Percentiles rank a stretch among this genome's conserved stretches.
These are phyloP conservation scores for Xylaria curta DNA, from an alignment of 495 filamentous ascomycete genomes.

Conservation along the genomic window DNA sequence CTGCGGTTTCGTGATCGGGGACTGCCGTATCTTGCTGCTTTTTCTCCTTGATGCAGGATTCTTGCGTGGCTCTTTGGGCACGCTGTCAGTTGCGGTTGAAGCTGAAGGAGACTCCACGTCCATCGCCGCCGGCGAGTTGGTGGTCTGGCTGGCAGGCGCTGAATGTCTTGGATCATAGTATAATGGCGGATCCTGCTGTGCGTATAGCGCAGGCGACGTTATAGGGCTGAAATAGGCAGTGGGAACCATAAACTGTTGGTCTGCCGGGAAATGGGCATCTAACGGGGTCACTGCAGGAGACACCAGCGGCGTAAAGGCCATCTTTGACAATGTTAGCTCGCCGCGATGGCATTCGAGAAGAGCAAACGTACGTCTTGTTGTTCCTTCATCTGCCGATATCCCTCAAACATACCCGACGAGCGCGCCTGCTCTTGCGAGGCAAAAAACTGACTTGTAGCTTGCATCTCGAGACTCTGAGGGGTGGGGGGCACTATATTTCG, in stretches of 20 bases:
- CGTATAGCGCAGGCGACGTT: slow-evolving; percentile 88
- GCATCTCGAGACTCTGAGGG: slow-evolving; percentile 90
- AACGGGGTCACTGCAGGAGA: slow-evolving; percentile 94
- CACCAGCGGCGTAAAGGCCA: slow-evolving; percentile 91
- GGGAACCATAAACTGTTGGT: slow-evolving; percentile 80
- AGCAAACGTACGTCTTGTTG: slow-evolving; percentile 74
- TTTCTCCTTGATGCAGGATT: slow-evolving; percentile 56
- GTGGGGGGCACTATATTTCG: slow-evolving; percentile 80
- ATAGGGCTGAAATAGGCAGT: slow-evolving; percentile 94
- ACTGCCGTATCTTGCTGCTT: slow-evolving; percentile 67
- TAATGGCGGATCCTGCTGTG: slow-evolving; percentile 65
- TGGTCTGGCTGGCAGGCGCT: slow-evolving; percentile 42
- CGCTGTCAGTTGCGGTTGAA: slow-evolving; percentile 40
- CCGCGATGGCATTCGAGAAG: slow-evolving; percentile 19
- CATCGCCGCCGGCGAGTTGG: slow-evolving; percentile 54
- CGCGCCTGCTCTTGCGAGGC: slow-evolving; percentile 56
- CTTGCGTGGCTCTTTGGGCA: slow-evolving; percentile 57
- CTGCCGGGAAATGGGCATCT: slow-evolving; percentile 77
- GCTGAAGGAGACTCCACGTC: slow-evolving; percentile 51
- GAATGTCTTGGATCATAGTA: slow-evolving; percentile 51
- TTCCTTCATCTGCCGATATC: slow-evolving; percentile 71
- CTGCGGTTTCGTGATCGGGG: slow-evolving; percentile 83
- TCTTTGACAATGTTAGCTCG: slow-evolving; percentile 57
- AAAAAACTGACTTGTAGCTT: slow-evolving; percentile 71
- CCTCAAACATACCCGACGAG: slow-evolving; percentile 44